Base-by-base conservation (phyloP, 2,329 filamentous ascomycete species). In the Paecilomyces sp. region DNA sequence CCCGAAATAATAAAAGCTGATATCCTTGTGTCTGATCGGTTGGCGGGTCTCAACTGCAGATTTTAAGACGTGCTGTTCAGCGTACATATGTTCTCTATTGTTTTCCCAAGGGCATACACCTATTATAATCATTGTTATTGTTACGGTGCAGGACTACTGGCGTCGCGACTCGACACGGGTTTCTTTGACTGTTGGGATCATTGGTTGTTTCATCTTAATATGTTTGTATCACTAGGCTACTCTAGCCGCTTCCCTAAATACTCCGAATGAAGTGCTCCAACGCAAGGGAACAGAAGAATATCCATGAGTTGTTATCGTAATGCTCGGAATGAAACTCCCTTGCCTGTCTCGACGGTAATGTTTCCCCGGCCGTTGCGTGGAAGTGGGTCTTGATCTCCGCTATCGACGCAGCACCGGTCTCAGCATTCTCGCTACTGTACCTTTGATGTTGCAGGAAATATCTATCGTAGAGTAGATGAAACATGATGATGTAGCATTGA, bases 1-100 rank as follows among this genome's bases (percentile, higher is more conserved):
- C 59, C 73, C 75, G 9, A 73, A 70, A 61, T 67, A 71, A 58
- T 65, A 67, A 41, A 61, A 50, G 25, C n/a, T 31, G 56, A 7
- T 36, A 15, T 34, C 24, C 22, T 25, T 25, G 28, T 5, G 22
- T 53, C 22, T 30, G 22, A 30, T n/a, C 9, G 28, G 51, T 53
- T 53, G 51, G n/a, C 51, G 28, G 51, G 51, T 13, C 15, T 53
- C 51, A 53, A 53, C 51, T 53, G 51, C 22, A 30, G 18, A 28
- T n/a, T 3, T 53, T 53, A 11, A 25, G 15, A 53, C 51, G 6
- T 51, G 15, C 24, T 28, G 13, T 53, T 53, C 51, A 30, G 22
- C 51, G 51, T 53, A 53, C 22, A 53, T 53, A 53, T 25, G 28
- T 53, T 25, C 13, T 53, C 13, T 24, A n/a, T 53, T 25, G 22